phyloP scores from a whole-genome alignment of 495 filamentous ascomycete genomes.

The Arthonia radiata region DNA sequence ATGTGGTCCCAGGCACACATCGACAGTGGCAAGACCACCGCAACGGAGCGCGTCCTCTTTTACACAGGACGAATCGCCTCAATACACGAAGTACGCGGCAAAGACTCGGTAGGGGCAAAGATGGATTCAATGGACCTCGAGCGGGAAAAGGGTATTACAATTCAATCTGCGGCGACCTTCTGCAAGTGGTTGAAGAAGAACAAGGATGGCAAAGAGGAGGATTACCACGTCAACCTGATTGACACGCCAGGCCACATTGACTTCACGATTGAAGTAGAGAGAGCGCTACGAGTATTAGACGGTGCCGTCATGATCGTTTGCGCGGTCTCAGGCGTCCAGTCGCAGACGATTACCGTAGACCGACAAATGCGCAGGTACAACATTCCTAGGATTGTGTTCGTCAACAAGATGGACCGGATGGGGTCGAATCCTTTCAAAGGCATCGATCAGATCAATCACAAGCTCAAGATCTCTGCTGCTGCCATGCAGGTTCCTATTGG shows the following conservation, averaged over 20 bases:
- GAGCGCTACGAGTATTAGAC: slow-evolving; percentile 85
- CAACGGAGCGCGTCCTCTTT: slow-evolving; percentile 90
- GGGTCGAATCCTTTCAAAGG: slow-evolving; percentile 97
- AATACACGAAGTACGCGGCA: slow-evolving; percentile 93
- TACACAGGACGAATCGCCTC: slow-evolving; percentile 93
- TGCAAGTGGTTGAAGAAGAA: slow-evolving; percentile 82
- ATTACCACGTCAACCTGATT: slow-evolving; percentile 95
- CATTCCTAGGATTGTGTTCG: slow-evolving; percentile 78
- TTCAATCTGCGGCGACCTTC: slow-evolving; percentile 93
- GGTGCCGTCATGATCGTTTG: slow-evolving; percentile 98
- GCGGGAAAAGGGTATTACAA: slow-evolving; percentile 94
- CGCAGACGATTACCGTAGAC: slow-evolving; percentile 95
- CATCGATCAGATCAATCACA: slow-evolving; percentile 87
- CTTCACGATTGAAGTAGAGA: slow-evolving; percentile 97
- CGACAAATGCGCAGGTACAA: slow-evolving; percentile 98
- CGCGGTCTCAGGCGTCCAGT: slow-evolving; percentile 90
- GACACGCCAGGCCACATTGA: slow-evolving; percentile 98
- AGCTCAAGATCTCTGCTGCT: slow-evolving; percentile 76
- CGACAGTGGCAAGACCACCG: slow-evolving; percentile 95
- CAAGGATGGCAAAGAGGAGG: slow-evolving; percentile 52
- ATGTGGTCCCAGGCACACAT: slow-evolving; percentile 90
- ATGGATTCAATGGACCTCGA: slow-evolving; percentile 99
- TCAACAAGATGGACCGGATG: slow-evolving; percentile 99
- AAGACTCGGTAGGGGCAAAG: slow-evolving; percentile 89
- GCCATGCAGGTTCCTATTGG: slow-evolving; percentile 94